Percentiles rank a stretch among this genome's conserved stretches.
Evolutionary conservation across 257 asterid species (phyloP).

Genomic region (Henckelia pumila): DNA sequence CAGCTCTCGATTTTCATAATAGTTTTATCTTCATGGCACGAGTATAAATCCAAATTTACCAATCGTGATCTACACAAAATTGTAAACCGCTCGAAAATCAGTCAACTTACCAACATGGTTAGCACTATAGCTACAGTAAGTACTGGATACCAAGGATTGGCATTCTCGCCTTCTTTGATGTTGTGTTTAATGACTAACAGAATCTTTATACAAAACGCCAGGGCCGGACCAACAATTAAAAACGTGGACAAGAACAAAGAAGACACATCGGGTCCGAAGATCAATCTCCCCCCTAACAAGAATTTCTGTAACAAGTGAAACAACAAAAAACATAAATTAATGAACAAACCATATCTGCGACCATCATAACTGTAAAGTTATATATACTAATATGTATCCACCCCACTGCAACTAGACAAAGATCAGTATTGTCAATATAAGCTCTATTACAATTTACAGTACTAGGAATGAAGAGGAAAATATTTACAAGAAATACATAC

Average conservation of each 20-base stretch:
- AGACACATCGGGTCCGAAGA: conserved; percentile 85
- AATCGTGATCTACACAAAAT: neutral
- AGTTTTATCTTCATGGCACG: conserved; percentile 1
- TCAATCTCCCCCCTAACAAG: conserved; percentile 83
- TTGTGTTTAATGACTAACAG: conserved; percentile 34
- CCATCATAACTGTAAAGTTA: neutral
- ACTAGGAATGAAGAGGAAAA: neutral
- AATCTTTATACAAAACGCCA: conserved; percentile 60
- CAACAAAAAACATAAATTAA: conserved; percentile 9
- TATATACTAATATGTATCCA: neutral
- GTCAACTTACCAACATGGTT: conserved; percentile 57
- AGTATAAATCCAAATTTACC: neutral
- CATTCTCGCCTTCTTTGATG: conserved; percentile 38
- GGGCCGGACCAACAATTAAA: conserved; percentile 60
- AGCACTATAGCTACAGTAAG: conserved; percentile 55
- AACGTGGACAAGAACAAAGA: conserved; percentile 60
- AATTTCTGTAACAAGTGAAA: conserved; percentile 59
- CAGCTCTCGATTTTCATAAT: conserved; percentile 7
- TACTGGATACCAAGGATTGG: conserved; percentile 56
- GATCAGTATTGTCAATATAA: neutral
- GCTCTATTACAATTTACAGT: neutral
- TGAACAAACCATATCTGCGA: conserved; percentile 10
- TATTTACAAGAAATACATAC: neutral
- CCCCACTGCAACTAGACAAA: neutral
- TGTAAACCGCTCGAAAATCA: neutral